Conservation (phyloP, 495 filamentous ascomycete genomes). For the Podospora pseudocomata region DNA sequence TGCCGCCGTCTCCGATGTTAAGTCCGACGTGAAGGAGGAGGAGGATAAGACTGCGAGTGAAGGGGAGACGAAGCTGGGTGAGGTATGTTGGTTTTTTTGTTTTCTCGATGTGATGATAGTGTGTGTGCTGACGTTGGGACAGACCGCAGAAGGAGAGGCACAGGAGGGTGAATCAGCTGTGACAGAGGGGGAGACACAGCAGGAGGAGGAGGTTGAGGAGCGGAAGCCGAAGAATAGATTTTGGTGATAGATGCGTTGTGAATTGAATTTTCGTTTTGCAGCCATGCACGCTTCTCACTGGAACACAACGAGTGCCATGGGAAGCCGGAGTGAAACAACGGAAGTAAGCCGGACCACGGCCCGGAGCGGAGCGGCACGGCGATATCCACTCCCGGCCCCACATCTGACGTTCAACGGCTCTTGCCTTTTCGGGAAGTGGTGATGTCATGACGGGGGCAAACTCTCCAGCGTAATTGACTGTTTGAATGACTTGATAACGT, state of each 20-base stretch:
- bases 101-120: neutral
- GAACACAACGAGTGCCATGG: too few species aligned
- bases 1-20: conserved; percentile 22
- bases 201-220: neutral
- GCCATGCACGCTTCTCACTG: too few species aligned
- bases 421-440: conserved; percentile 1
- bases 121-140: neutral
- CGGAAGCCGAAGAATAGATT: neutral
- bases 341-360: neutral
- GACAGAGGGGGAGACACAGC: neutral
- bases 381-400: neutral
- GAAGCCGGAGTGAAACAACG: too few species aligned
- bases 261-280: too few species aligned
- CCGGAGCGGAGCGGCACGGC: neutral
- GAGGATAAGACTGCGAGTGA: conserved; percentile 13
- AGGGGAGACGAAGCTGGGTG: neutral
- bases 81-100: neutral
- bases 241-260: too few species aligned
- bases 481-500: conserved; percentile 1
- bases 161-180: neutral
- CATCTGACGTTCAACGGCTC: neutral
- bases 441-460: conserved; percentile 5
- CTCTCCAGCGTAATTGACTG: neutral
- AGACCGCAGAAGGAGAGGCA: neutral
- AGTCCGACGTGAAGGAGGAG: conserved; percentile 28